Base-by-base conservation (phyloP, 2,329 filamentous ascomycete species). In the Aspergillaceae sp. region DNA sequence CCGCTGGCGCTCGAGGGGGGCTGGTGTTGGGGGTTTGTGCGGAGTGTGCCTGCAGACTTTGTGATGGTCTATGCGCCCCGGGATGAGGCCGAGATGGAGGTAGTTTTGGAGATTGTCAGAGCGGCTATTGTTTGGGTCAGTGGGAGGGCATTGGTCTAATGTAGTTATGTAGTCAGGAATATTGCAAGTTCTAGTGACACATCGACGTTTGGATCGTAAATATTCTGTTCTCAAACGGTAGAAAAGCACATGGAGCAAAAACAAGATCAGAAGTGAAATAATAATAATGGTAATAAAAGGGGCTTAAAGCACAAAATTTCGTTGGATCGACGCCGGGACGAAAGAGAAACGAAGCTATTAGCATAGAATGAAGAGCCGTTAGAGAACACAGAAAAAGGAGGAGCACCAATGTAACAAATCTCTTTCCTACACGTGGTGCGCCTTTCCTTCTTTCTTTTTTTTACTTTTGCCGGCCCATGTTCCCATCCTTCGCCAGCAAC, bases 31-130 rank as follows among this genome's bases (percentile, higher is more conserved):
- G 76, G 83, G 51, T 73, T 74, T 7, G 26, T 38, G 19, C 26
- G 36, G 19, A 38, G 8, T 43, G 81, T 92, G 46, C 86, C 87
- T 0, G 69, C 74, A 3, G 83, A 84, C 37, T 94, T 94, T 64
- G 73, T 87, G 47, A 82, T 94, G 80, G 74, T 94, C 4, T 94
- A 94, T 67, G 86, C 87, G 11, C 87, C 88, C 2, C 71, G 85
- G 57, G 74, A 82, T 51, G 75, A 80, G 48, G 73, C 76, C 28
- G 87, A 94, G 62, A 65, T 92, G 28, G 74, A 78, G 44, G 74
- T 80, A 43, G 76, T 90, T 3, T 76, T 79, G 62, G 71, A 73
- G 53, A 85, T 94, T 53, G 80, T 92, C 46, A 78, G 81, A 54
- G 86, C 87, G 3, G 84, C 83, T 3, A 79, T 83, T 26, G 91